Conservation (phyloP, 805 yeast species). For the Yamadazyma paraphyllophila region DNA sequence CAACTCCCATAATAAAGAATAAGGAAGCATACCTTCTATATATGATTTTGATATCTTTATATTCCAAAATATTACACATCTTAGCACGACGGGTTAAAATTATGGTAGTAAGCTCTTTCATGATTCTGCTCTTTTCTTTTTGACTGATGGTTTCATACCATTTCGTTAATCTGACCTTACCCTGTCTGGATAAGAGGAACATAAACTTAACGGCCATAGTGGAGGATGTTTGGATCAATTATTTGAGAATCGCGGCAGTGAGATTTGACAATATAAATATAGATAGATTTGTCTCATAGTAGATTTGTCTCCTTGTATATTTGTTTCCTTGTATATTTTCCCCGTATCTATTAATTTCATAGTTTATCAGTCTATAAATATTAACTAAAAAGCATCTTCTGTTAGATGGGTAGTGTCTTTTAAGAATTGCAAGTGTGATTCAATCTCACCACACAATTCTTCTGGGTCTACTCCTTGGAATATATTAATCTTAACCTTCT, state of each 20-base stretch:
- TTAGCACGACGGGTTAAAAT: conserved; percentile 83
- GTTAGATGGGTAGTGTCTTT: conserved; percentile 19
- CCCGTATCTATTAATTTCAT: neutral
- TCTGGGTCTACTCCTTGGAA: conserved; percentile 40
- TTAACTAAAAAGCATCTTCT: conserved; percentile 13
- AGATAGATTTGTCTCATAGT: too few relatives aligned
- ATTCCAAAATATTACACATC: conserved; percentile 93
- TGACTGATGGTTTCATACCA: conserved; percentile 88
- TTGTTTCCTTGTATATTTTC: neutral
- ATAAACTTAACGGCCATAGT: conserved; percentile 76
- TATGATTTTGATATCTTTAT: conserved; percentile 78
- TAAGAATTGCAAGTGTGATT: conserved; percentile 44
- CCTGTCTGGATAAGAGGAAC: conserved; percentile 86
- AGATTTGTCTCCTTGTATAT: too few relatives aligned
- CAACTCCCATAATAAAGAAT: conserved; percentile 86
- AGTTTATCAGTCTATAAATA: neutral
- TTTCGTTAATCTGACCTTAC: conserved; percentile 87
- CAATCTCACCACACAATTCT: conserved; percentile 51
- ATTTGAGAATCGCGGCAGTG: neutral
- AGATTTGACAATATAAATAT: neutral
- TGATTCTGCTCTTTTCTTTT: conserved; percentile 80
- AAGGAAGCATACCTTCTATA: conserved; percentile 92
- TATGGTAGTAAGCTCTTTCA: conserved; percentile 81
- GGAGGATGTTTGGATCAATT: neutral
- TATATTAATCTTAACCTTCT: conserved; percentile 42